Evolutionary conservation across 73 alveolate species (phyloP), one percentile per base, ranked within the genome.

Genomic region (Paraurostyla sp.): DNA sequence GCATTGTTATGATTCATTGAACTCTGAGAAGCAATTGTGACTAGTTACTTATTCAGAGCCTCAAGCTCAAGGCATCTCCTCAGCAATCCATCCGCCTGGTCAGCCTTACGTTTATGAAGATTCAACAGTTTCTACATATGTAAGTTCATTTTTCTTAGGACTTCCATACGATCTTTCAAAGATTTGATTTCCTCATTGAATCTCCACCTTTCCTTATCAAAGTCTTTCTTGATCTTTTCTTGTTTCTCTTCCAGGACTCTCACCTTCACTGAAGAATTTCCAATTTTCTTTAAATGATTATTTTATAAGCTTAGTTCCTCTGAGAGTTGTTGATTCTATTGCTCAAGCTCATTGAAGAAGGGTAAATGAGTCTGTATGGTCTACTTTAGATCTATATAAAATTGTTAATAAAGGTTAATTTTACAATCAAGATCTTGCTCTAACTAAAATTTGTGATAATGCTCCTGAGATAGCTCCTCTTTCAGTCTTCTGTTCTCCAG

Each of bases 91-190:
- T 78, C 89, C 2, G 89, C 78, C 29, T 51, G 29, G 32, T 49
- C 78, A 52, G 89, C 89, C 32, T 78, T 78, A 16, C 58, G 22
- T 32, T 40, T 78, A 27, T 78, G 76, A 3, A n/a, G 45, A 36
- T 50, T 54, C 16, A 58, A 23, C 2, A 51, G 57, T 40, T 78
- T 78, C 33, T 49, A 23, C 30, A 78, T 20, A 35, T 78, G 76
- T 32, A 51, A 54, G 33, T 78, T 78, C 89, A 78, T 78, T 50
- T 78, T 78, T 52, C 89, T 78, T 20, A 78, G 32, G 6, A 78
- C 89, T 38, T 78, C 89, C 0, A 78, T 18, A 35, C 89, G 18
- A 22, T 78, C 89, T 43, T 78, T 78, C 9, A 51, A 59, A 9
- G 40, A 36, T 35, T 78, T 78, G 33, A 32, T 78, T 36, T 78